Percentiles rank a stretch among this genome's conserved stretches.
Evolutionary conservation across 768 basidiomycete genomes (phyloP).

Genomic region (Mycena kentingensis): DNA sequence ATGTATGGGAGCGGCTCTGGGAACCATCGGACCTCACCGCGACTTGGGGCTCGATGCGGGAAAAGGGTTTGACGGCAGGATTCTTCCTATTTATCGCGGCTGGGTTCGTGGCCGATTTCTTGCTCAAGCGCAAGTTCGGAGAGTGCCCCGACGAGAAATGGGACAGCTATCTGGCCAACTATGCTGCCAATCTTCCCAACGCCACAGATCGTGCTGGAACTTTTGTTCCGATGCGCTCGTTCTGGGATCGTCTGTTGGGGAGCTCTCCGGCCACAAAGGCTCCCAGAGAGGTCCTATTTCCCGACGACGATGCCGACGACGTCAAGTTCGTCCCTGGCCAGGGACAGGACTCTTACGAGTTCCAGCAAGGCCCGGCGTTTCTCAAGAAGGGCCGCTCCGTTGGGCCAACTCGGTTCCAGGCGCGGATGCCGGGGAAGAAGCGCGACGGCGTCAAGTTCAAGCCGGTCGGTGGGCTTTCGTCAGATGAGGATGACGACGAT

Average conservation of each 20-base stretch:
- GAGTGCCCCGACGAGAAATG: conserved; percentile 78
- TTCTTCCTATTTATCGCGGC: conserved; percentile 52
- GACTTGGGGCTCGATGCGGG: conserved; percentile 55
- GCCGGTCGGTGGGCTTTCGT: conserved; percentile 25
- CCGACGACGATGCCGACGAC: conserved; percentile 28
- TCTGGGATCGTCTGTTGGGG: conserved; percentile 54
- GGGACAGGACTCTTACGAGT: conserved; percentile 22
- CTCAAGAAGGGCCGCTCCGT: conserved; percentile 26
- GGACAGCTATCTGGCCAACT: conserved; percentile 66
- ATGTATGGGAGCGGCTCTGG: conserved; percentile 67
- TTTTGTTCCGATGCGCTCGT: conserved; percentile 54
- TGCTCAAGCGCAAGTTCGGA: conserved; percentile 54
- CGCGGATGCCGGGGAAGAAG: conserved; percentile 19
- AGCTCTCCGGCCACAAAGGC: conserved; percentile 13
- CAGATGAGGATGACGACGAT: conserved; percentile 34
- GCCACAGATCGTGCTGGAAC: conserved; percentile 56
- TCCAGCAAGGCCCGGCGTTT: conserved; percentile 26
- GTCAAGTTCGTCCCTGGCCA: conserved; percentile 15
- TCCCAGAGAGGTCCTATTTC: conserved; percentile 30
- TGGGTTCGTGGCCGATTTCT: conserved; percentile 57
- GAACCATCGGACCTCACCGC: conserved; percentile 35
- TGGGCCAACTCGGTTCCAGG: conserved; percentile 21
- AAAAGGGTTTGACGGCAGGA: conserved; percentile 61
- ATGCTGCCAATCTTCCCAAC: conserved; percentile 55
- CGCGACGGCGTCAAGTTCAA: conserved; percentile 31